These are phyloP conservation scores for Ceratocystis eucalypticola DNA, from an alignment of 2,329 filamentous ascomycete genomes.

Conservation along the genomic window DNA sequence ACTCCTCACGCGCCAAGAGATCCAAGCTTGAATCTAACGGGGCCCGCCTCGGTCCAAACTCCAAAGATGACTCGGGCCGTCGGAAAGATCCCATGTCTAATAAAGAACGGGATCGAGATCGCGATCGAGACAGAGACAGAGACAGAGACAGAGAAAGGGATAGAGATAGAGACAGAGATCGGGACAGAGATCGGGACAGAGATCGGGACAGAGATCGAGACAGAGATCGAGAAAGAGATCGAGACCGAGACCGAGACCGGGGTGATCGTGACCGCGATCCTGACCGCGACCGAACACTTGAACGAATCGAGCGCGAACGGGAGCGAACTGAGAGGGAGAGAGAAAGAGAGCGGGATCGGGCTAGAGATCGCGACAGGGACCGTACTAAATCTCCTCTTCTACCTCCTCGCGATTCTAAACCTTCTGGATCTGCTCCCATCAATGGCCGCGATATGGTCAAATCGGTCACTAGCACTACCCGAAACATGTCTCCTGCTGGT, in stretches of 20 bases:
- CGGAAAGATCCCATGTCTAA: conserved; percentile 6
- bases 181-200: conserved; percentile 6
- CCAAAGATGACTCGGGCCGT: conserved; percentile 4
- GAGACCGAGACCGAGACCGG: conserved; percentile 8
- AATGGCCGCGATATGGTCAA: conserved; percentile 30
- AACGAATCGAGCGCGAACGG: not conserved
- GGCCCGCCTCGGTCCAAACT: not conserved
- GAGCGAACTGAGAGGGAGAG: conserved; percentile 17
- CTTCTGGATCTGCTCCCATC: conserved; percentile 21
- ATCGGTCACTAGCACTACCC: conserved; percentile 22
- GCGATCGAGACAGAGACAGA: conserved; percentile 11
- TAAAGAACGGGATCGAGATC: conserved; percentile 10
- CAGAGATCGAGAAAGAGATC: not conserved
- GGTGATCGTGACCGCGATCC: not conserved
- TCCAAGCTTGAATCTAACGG: conserved; percentile 9
- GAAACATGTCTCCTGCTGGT: conserved; percentile 26
- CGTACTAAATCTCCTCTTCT: conserved; percentile 8
- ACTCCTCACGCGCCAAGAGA: not conserved
- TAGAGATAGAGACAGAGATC: not conserved
- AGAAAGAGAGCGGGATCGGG: not conserved
- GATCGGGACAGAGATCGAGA: not conserved
- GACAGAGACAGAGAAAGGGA: conserved; percentile 7
- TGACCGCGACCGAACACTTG: not conserved
- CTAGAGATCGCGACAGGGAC: conserved; percentile 5
- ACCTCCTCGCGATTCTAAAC: conserved; percentile 10